Percentiles rank a stretch among this genome's conserved stretches.
These are phyloP conservation scores for Friedmanniomyces simplex DNA, from an alignment of 495 filamentous ascomycete genomes.

Conservation along the genomic window DNA sequence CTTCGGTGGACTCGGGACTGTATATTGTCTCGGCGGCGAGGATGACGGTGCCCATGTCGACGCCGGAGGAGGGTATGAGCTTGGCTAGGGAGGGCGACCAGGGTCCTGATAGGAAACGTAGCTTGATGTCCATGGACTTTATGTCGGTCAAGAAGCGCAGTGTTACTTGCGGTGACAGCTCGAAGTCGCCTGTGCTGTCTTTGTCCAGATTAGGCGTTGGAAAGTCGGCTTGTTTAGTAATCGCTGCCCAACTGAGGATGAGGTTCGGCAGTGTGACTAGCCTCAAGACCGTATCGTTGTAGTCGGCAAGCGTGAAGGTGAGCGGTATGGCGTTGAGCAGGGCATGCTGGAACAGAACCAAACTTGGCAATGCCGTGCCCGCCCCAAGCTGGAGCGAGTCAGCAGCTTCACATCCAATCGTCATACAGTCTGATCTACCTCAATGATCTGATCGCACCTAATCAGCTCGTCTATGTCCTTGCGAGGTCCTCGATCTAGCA, in stretches of 20 bases:
- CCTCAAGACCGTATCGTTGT: constrained; percentile 74
- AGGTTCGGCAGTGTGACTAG: constrained; percentile 86
- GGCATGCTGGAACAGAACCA: constrained; percentile 64
- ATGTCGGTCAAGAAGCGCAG: constrained; percentile 52
- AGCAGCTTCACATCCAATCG: background rate
- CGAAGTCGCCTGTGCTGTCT: constrained; percentile 53
- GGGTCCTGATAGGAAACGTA: constrained; percentile 71
- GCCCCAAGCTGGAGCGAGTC: constrained; percentile 58
- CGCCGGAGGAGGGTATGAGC: constrained; percentile 13
- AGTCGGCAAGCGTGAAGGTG: constrained; percentile 72
- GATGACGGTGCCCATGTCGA: constrained; percentile 41
- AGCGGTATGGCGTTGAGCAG: constrained; percentile 39
- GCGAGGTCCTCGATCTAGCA: constrained; percentile 34
- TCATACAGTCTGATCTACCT: constrained; percentile 47
- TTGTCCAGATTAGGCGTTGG: constrained; percentile 15
- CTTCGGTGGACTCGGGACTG: constrained; percentile 58
- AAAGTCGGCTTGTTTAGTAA: constrained; percentile 24
- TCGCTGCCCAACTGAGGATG: constrained; percentile 65
- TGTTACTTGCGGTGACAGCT: constrained; percentile 56
- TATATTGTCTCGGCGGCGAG: constrained; percentile 95
- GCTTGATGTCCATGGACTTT: constrained; percentile 40
- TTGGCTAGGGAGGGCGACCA: constrained; percentile 49
- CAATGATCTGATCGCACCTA: constrained; percentile 50
- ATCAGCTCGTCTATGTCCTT: constrained; percentile 32
- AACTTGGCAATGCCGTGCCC: constrained; percentile 76